These are phyloP conservation scores for Chaetomium cochliodes DNA, from an alignment of 495 filamentous ascomycete species.

Conservation along the genomic window DNA sequence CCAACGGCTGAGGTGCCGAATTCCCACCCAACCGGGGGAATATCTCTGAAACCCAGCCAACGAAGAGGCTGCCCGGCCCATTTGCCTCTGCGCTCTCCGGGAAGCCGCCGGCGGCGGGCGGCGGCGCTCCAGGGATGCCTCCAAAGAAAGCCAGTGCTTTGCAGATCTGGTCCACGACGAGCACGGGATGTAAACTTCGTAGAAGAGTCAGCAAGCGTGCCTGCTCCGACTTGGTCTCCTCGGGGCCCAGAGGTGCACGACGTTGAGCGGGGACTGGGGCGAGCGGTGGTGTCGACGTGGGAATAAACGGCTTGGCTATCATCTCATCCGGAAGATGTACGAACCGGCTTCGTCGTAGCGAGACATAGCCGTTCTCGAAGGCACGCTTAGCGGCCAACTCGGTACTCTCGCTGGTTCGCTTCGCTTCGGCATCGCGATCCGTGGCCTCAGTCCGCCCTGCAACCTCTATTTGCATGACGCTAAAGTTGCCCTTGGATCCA, in stretches of 20 bases:
- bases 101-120: constrained; percentile 51
- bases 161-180: constrained; percentile 57
- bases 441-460: constrained; percentile 42
- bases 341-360: constrained; percentile 47
- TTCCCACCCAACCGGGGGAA: constrained; percentile 49
- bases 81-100: constrained; percentile 55
- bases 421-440: constrained; percentile 52
- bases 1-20: constrained; percentile 23
- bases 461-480: constrained; percentile 58
- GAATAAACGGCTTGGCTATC: constrained; percentile 29
- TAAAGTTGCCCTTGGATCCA: constrained; percentile 56
- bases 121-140: constrained; percentile 55
- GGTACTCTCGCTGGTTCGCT: constrained; percentile 58
- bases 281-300: constrained; percentile 8
- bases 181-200: constrained; percentile 50
- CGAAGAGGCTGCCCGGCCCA: constrained; percentile 54
- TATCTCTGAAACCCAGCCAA: constrained; percentile 59
- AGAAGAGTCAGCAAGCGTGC: constrained; percentile 54
- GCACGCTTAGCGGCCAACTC: constrained; percentile 52
- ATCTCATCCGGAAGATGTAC: constrained; percentile 36
- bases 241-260: constrained; percentile 39
- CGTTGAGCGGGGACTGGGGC: constrained; percentile 19
- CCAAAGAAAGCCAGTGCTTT: constrained; percentile 59
- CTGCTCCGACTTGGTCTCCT: constrained; percentile 56
- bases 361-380: constrained; percentile 51